Base-by-base conservation (phyloP, 495 filamentous ascomycete species). In the Hypoxylon lienhwacheense region DNA sequence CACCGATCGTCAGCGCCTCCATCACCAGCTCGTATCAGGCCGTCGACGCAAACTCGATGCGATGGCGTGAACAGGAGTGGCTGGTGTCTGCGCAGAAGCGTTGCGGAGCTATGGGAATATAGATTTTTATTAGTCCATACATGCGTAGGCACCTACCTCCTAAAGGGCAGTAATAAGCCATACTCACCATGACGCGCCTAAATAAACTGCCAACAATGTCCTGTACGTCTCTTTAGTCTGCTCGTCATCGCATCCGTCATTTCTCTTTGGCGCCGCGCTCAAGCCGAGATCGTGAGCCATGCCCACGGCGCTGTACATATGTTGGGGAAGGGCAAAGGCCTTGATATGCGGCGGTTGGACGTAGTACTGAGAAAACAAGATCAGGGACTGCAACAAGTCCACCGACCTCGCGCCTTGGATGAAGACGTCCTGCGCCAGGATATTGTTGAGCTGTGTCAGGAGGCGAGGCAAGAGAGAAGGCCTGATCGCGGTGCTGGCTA, bases 291-390 rank as follows among this genome's bases (percentile, higher is more conserved):
- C 57, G 7, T 61, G 51, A 20, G 50, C 49, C 57, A 61, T 61
- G n/a, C 54, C 46, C 34, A 61, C 46, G 8, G 57, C 57, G 22
- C 57, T 55, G 10, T 61, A 61, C 10, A 53, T 14, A 20, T 61
- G 57, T 15, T 61, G 57, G n/a, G 57, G 57, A 2, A 61, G 33
- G 22, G 50, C 57, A 6, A 61, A 61, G 0, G 50, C n/a, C 11
- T 36, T 50, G 16, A 54, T 47, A 3, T 61, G 33, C 1, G 50
- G 50, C 4, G 57, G 57, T 5, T 61, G 57, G 32, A 61, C 51
- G 21, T 61, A 61, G 26, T 61, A 61, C 34, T 61, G 57, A 7
- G 57, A 61, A 40, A 55, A 61, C 17, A 61, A 46, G 19, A 51
- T 21, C 5, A 61, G 12, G 10, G 57, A 54, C 17, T 61, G 57